Evolutionary conservation across 331 rosid genomes (phyloP).

Genomic region (Telfairia occidentalis): DNA sequence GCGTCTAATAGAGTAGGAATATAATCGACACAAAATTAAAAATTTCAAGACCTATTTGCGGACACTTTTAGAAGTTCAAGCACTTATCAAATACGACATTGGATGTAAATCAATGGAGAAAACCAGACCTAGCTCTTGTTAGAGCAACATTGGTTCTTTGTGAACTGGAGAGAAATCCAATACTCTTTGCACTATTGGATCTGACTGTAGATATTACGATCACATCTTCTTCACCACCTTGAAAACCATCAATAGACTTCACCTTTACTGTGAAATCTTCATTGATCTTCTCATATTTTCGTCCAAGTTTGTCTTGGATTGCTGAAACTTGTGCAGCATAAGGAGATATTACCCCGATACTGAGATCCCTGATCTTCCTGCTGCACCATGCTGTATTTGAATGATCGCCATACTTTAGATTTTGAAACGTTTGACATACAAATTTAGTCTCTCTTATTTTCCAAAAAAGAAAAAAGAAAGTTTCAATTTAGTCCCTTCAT

Average conservation of each 20-base stretch:
- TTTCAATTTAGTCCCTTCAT: too few relatives aligned
- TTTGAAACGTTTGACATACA: too few relatives aligned
- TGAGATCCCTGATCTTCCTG: background rate
- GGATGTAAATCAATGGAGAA: background rate
- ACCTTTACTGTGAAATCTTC: constrained; percentile 23
- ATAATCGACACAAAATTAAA: too few relatives aligned
- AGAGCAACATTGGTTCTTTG: constrained; percentile 61
- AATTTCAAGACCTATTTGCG: too few relatives aligned
- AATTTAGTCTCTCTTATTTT: too few relatives aligned
- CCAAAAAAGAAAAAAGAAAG: too few relatives aligned
- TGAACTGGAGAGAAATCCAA: constrained; percentile 48
- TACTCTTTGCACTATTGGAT: constrained; percentile 29
- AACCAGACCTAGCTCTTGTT: constrained; percentile 53
- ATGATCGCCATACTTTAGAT: background rate
- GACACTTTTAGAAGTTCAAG: too few relatives aligned
- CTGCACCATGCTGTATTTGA: constrained; percentile 18
- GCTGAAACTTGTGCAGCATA: constrained; percentile 28
- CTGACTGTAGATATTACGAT: constrained; percentile 67
- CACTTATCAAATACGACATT: too few relatives aligned
- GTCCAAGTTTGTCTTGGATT: constrained; percentile 19
- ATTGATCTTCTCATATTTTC: constrained; percentile 10
- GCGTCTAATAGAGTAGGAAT: too few relatives aligned
- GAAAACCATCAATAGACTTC: constrained; percentile 33
- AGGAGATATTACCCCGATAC: constrained; percentile 29
- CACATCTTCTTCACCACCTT: constrained; percentile 67